Evolutionary conservation across 73 alveolate genomes (phyloP).

Genomic region (Uronychia binucleata): DNA sequence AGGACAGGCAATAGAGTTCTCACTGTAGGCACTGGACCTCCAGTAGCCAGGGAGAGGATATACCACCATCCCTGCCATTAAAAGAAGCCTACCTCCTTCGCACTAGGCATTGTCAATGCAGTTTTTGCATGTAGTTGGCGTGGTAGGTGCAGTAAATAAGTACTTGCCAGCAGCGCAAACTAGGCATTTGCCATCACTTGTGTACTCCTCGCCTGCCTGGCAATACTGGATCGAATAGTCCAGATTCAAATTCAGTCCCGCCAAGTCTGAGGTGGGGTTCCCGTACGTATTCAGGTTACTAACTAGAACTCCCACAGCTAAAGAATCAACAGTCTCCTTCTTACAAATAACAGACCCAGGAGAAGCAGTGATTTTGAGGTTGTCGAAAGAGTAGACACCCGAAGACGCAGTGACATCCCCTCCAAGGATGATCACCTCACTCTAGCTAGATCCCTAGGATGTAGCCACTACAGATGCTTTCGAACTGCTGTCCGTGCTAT

Average conservation of each 20-base stretch:
- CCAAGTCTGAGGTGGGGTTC: neutral
- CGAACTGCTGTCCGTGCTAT: neutral
- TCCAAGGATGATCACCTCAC: neutral
- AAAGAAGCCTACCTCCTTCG: constrained; percentile 50
- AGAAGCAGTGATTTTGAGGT: constrained; percentile 1
- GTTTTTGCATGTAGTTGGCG: neutral
- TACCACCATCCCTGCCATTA: constrained; percentile 23
- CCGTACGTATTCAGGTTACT: neutral
- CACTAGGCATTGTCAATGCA: constrained; percentile 15
- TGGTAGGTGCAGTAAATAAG: neutral
- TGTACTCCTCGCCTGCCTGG: neutral
- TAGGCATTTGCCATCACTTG: neutral
- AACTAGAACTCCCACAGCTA: neutral
- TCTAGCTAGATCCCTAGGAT: neutral
- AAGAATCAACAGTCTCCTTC: neutral
- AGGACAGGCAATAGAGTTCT: constrained; percentile 45
- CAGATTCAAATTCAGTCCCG: neutral
- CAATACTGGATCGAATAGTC: neutral
- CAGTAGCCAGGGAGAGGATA: constrained; percentile 52
- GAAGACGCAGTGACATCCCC: neutral
- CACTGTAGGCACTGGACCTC: constrained; percentile 40
- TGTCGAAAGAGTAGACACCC: constrained; percentile 2
- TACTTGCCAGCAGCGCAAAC: neutral
- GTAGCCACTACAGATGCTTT: neutral
- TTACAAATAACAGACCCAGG: neutral